Evolutionary conservation across 345 rosid species (phyloP).

Genomic region (Hibiscus tridactylites): DNA sequence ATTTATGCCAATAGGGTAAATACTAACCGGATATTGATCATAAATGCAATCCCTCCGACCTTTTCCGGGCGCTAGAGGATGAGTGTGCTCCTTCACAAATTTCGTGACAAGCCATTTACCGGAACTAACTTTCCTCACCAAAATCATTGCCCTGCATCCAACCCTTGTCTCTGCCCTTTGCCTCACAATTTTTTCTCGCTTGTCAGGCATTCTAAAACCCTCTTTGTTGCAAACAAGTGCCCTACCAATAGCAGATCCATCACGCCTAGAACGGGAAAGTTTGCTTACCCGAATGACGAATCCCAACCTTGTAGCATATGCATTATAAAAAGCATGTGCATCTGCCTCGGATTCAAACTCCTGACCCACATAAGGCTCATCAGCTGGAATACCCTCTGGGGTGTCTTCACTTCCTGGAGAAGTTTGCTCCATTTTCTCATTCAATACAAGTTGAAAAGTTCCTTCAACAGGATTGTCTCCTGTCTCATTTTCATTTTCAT

Average conservation of each 20-base stretch:
- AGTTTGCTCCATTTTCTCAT: constrained; percentile 45
- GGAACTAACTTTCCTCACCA: constrained; percentile 85
- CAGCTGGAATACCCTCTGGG: constrained; percentile 31
- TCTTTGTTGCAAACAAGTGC: constrained; percentile 97
- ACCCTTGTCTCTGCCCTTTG: constrained; percentile 96
- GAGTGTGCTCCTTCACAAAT: constrained; percentile 87
- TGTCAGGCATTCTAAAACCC: constrained; percentile 87
- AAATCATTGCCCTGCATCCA: constrained; percentile 97
- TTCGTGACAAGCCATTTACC: constrained; percentile 94
- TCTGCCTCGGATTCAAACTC: constrained; percentile 95
- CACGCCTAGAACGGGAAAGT: constrained; percentile 92
- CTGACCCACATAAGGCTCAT: constrained; percentile 84
- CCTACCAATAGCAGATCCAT: constrained; percentile 90
- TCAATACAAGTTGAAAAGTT: constrained; percentile 28
- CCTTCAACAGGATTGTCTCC: constrained; percentile 41
- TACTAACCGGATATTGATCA: constrained; percentile 95
- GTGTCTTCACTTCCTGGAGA: constrained; percentile 23
- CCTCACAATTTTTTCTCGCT: constrained; percentile 85
- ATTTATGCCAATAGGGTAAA: constrained; percentile 12
- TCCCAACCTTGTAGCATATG: constrained; percentile 81
- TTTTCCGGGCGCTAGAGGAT: constrained; percentile 77
- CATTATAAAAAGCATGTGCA: constrained; percentile 86
- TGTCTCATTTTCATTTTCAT: constrained; percentile 28
- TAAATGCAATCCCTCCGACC: constrained; percentile 87
- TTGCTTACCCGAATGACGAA: constrained; percentile 94